A percentile compares a stretch with the other conserved stretches of the same genome.
Evolutionary conservation across 306 rosid genomes (phyloP).

Genomic region (Sicyos baderoa): DNA sequence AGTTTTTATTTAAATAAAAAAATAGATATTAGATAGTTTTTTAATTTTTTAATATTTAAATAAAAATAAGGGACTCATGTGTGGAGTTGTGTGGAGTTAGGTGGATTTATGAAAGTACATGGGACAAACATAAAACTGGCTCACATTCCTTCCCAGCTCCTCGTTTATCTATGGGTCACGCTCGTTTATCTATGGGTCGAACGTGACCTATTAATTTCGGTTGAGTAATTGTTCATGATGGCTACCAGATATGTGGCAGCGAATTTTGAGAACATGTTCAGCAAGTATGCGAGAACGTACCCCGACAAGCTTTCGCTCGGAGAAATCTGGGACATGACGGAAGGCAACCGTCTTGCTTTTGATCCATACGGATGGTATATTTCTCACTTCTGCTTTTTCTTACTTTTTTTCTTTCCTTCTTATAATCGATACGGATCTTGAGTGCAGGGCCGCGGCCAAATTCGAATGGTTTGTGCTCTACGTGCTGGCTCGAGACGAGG

Average conservation of each 20-base stretch:
- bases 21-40: no score
- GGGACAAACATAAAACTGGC: no score
- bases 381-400: neutral
- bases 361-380: constrained; percentile 65
- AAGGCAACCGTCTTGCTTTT: constrained; percentile 53
- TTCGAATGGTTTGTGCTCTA: constrained; percentile 60
- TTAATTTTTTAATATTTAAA: no score
- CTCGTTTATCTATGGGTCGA: no score
- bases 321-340: constrained; percentile 74
- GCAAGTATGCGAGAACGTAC: constrained; percentile 52
- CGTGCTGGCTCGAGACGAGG: constrained; percentile 65
- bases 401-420: neutral
- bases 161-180: no score
- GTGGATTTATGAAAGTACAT: no score
- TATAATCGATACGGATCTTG: neutral
- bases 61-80: no score
- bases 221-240: no score
- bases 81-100: no score
- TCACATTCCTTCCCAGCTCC: no score
- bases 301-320: constrained; percentile 58
- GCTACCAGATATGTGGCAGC: constrained; percentile 45
- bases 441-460: constrained; percentile 48
- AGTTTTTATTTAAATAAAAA: no score
- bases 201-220: no score
- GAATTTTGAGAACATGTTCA: constrained; percentile 58